Evolutionary conservation across 257 asterid genomes (phyloP).

Genomic region (Perilla frutescens): DNA sequence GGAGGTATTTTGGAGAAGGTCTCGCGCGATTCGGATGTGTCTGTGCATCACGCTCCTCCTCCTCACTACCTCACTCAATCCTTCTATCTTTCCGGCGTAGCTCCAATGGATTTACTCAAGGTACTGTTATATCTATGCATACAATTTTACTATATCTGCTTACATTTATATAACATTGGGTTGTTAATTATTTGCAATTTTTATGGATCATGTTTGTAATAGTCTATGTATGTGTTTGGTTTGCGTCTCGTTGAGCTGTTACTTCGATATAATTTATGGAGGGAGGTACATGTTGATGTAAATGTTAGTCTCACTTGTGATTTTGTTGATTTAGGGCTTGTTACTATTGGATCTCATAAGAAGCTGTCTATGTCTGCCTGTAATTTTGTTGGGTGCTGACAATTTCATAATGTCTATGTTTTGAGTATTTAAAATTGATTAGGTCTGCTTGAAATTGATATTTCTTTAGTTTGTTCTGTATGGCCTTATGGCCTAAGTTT

Average conservation of each 20-base stretch:
- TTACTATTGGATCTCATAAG: conserved; percentile 12
- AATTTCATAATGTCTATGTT: not conserved
- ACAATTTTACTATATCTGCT: not conserved
- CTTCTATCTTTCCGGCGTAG: conserved; percentile 89
- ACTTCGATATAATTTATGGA: not conserved
- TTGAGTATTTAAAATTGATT: too few relatives aligned
- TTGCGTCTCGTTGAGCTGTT: not conserved
- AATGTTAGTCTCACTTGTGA: conserved; percentile 6
- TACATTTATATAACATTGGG: not conserved
- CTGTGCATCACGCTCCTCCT: conserved; percentile 45
- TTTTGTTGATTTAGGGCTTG: conserved; percentile 23
- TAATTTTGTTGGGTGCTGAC: too few relatives aligned
- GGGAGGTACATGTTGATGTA: not conserved
- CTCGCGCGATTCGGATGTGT: conserved; percentile 37
- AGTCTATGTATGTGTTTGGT: too few relatives aligned
- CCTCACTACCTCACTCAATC: conserved; percentile 52
- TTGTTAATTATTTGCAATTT: not conserved
- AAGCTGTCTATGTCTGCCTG: not conserved
- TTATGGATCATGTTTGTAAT: not conserved
- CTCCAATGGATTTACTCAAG: conserved; percentile 83
- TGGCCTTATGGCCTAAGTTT: not conserved
- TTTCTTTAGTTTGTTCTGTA: not conserved
- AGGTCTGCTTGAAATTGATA: not conserved
- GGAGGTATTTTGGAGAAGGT: conserved; percentile 40
- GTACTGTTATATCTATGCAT: conserved; percentile 36